Base-by-base conservation (phyloP, 129 eudicot species). In the Pittosporum tobira region DNA sequence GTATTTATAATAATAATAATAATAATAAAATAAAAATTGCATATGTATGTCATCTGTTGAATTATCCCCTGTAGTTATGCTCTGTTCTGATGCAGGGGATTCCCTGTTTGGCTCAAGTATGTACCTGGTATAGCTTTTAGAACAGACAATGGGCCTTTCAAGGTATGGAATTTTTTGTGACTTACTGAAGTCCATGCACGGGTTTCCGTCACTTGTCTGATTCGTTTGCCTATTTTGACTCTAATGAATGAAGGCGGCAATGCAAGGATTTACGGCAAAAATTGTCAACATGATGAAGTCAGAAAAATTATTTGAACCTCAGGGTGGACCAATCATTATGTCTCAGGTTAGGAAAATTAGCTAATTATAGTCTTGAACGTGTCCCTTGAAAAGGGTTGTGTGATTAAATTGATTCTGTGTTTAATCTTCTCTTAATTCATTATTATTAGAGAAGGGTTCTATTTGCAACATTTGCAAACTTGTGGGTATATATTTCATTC, bases 311-410 rank as follows among this genome's bases (percentile, higher is more conserved):
- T 90, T 85, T 66, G 88, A 90, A 67, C 77, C 94, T 23, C 94
- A 90, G 57, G 97, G 97, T 61, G 97, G 97, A 2, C 97, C 97
- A 28, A 90, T 90, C 5, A 90, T 90, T 45, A 69, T 90, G 79
- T 77, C 97, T 11, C 97, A 90, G 97, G 97, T 90, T 31, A 9
- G 52, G 14, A 12, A 50, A 36, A 24, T 14, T 27, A 61, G 2
- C 18, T 46, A 10, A 19, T 43, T 6, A 7, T 18, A 25, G 15
- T 56, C 0, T 0, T 6, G 3, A 1, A 0, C 26, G 10, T 48
- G 53, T 4, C 0, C 21, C 45, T 18, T 45, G 49, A 18, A 8
- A 29, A 1, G 15, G 20, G 16, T 51, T 25, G 36, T 23, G 15
- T 53, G n/a, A 53, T 27, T 5, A 13, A 16, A 3, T 52, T 18